phyloP scores from a whole-genome alignment of 2,329 filamentous ascomycete genomes.

The Colletotrichum viniferum region DNA sequence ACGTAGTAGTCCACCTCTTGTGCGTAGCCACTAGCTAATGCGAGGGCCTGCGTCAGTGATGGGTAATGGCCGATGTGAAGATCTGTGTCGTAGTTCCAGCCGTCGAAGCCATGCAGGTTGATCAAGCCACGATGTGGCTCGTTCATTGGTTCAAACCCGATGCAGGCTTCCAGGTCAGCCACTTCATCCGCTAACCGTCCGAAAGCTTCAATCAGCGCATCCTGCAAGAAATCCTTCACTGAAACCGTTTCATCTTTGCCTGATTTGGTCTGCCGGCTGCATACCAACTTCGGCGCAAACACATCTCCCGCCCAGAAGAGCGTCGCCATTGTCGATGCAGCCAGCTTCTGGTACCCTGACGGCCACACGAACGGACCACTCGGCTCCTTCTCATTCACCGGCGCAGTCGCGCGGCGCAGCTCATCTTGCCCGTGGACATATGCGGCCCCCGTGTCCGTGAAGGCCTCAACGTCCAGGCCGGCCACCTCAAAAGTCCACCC shows the following conservation, averaged over 20 bases:
- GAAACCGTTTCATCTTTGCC: slow-evolving; percentile 23
- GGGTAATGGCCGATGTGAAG: slow-evolving; percentile 45
- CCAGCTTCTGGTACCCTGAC: slow-evolving; percentile 41
- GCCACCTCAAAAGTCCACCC: slow-evolving; percentile 46
- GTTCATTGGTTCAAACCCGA: slow-evolving; percentile 47
- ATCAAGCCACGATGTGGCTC: slow-evolving; percentile 46
- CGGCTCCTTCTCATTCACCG: slow-evolving; percentile 33
- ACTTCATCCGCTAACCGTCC: slow-evolving; percentile 37
- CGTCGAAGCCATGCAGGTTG: slow-evolving; percentile 40
- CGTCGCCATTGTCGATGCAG: slow-evolving; percentile 34
- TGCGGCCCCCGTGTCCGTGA: slow-evolving; percentile 27
- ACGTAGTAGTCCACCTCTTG: slow-evolving; percentile 42
- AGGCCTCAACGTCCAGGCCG: slow-evolving; percentile 41
- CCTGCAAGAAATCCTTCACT: slow-evolving; percentile 32
- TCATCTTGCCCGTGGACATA: slow-evolving; percentile 41
- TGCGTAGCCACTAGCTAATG: slow-evolving; percentile 41
- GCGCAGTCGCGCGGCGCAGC: slow-evolving; percentile 26
- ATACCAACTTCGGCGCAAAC: slow-evolving; percentile 26
- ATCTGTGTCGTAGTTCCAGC: slow-evolving; percentile 47
- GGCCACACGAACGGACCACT: slow-evolving; percentile 42
- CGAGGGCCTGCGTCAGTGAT: slow-evolving; percentile 40
- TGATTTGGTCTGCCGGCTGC: slow-evolving; percentile 1
- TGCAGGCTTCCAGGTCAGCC: slow-evolving; percentile 34
- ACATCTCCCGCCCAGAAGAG: slow-evolving; percentile 31
- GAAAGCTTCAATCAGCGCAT: slow-evolving; percentile 38